Evolutionary conservation across 257 asterid genomes (phyloP).

Genomic region (Penstemon eatonii): DNA sequence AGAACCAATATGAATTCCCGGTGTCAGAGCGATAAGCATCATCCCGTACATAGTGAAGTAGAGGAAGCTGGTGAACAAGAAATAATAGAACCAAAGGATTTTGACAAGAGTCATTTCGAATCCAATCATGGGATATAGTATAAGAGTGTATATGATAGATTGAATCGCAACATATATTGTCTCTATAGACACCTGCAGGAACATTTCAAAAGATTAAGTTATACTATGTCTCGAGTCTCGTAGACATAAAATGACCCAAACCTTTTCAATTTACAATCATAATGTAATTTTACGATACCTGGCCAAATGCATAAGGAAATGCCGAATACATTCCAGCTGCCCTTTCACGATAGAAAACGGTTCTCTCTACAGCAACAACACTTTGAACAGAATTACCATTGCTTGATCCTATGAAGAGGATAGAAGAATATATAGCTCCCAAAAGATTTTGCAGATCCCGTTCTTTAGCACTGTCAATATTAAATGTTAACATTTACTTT

Average conservation of each 20-base stretch:
- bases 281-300: slow-evolving; percentile 28
- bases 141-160: slow-evolving; percentile 36
- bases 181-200: slow-evolving; percentile 55
- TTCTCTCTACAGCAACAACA: slow-evolving; percentile 39
- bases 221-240: not conserved
- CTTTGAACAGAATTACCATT: slow-evolving; percentile 32
- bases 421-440: slow-evolving; percentile 43
- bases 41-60: slow-evolving; percentile 53
- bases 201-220: not conserved
- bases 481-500: not conserved
- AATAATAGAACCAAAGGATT: slow-evolving; percentile 51
- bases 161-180: slow-evolving; percentile 42
- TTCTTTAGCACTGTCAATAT: slow-evolving; percentile 29
- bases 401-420: slow-evolving; percentile 38
- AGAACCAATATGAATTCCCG: slow-evolving; percentile 43
- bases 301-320: slow-evolving; percentile 43
- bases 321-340: slow-evolving; percentile 50
- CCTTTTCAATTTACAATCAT: not conserved
- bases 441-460: slow-evolving; percentile 43
- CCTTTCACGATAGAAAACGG: slow-evolving; percentile 40
- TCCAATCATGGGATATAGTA: slow-evolving; percentile 59
- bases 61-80: slow-evolving; percentile 44
- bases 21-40: slow-evolving; percentile 66
- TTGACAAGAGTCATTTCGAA: slow-evolving; percentile 43
- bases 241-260: too few species aligned